Evolutionary conservation across 2,329 filamentous ascomycete genomes (phyloP), one percentile per base, ranked within the genome.

Genomic region (Nannizzia gypsea): DNA sequence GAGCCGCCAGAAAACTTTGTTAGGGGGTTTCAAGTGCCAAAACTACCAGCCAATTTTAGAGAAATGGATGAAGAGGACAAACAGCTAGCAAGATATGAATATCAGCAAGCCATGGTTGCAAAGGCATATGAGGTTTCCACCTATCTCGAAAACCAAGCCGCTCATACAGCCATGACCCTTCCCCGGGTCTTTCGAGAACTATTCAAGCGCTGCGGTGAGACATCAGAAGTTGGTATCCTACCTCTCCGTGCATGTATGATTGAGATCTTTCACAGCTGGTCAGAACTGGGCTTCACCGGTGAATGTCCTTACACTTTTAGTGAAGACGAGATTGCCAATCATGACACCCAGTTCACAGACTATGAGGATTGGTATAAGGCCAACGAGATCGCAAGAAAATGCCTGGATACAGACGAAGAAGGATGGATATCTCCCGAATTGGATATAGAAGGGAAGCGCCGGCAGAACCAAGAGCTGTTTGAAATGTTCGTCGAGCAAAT

Each of bases 341-440:
- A 70, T 57, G 58, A 59, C 20, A 58, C 56, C 50, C 63, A 69
- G 13, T 72, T 68, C 64, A 67, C 71, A 60, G 68, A 70, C 38
- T 70, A 71, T 58, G 66, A 71, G 48, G 22, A 57, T 20, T 63
- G 54, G 52, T 38, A 62, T 48, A 56, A 59, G 11, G 13, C 50
- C 6, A 58, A 59, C 2, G 60, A 59, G 3, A 44, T 59, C 34
- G 71, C 67, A 3, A 59, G 63, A 57, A 64, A 70, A 46, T 63
- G 63, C 55, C 64, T 74, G 2, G 62, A 63, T 57, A 71, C 71
- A 0, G 72, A 74, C 65, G 64, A 65, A 0, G 71, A 74, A 54
- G 71, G 71, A 9, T 75, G 71, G 70, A 64, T 73, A 15, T 48
- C 67, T 5, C 72, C 70, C 13, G 61, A 67, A 31, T 6, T 71